These are phyloP conservation scores for Lactarius quietus DNA, from an alignment of 768 basidiomycete genomes.

Conservation along the genomic window DNA sequence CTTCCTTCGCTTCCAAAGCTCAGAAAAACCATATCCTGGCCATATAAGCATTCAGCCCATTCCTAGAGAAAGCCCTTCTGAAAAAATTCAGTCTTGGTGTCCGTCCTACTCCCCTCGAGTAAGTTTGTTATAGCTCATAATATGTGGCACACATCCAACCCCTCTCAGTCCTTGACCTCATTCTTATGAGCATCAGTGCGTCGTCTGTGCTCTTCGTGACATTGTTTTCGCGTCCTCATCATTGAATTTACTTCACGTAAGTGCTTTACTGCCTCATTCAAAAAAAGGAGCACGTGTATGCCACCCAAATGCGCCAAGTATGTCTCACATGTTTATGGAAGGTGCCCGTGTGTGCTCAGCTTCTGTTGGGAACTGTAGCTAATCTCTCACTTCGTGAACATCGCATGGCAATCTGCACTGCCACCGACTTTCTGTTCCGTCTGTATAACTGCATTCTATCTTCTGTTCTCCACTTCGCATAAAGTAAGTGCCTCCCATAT, in stretches of 20 bases:
- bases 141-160: neutral
- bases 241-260: no score
- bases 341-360: neutral
- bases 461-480: neutral
- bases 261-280: neutral
- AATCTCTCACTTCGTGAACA: neutral
- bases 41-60: no score
- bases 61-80: no score
- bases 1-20: no score
- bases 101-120: no score
- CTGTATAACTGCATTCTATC: neutral
- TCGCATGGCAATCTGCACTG: slow-evolving; percentile 13
- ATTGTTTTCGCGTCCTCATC: neutral
- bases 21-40: no score
- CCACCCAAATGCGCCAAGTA: slow-evolving; percentile 1
- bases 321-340: neutral
- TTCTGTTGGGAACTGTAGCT: neutral
- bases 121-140: no score
- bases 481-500: neutral
- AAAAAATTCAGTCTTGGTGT: no score
- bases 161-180: neutral
- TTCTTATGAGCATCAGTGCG: neutral
- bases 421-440: slow-evolving; percentile 17
- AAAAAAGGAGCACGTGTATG: neutral
- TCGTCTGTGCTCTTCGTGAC: neutral